Percentiles rank a stretch among this genome's conserved stretches.
Conservation (phyloP, 1,139 yeast genomes). For the Pichia sp. region DNA sequence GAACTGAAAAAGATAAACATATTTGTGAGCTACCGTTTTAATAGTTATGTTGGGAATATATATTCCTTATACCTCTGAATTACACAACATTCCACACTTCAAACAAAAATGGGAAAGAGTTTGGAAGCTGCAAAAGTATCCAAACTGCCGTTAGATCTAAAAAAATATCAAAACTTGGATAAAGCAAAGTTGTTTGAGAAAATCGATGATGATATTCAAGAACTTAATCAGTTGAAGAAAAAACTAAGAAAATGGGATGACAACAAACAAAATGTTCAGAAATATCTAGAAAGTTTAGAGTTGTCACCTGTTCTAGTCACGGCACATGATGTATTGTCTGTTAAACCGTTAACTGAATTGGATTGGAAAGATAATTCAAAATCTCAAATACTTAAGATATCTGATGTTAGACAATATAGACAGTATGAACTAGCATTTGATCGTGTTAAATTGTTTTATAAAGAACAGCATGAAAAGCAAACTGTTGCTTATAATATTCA, state of each 20-base stretch:
- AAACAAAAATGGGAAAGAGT: not conserved
- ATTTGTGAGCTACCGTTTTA: not conserved
- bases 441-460: conserved; percentile 59
- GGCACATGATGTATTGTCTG: not conserved
- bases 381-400: conserved; percentile 18
- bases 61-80: not conserved
- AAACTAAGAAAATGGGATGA: conserved; percentile 21
- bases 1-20: not conserved
- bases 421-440: conserved; percentile 69
- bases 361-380: conserved; percentile 25
- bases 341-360: not conserved
- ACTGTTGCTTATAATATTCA: conserved; percentile 69
- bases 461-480: conserved; percentile 63
- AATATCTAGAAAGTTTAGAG: conserved; percentile 12
- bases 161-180: conserved; percentile 24
- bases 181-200: conserved; percentile 29
- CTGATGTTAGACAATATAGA: conserved; percentile 37
- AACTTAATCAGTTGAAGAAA: conserved; percentile 32
- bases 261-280: conserved; percentile 8
- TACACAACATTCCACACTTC: not conserved
- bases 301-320: not conserved
- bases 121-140: not conserved
- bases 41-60: not conserved
- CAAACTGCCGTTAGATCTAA: not conserved
- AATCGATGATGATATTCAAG: conserved; percentile 36